These are phyloP conservation scores for Apiotrichum gamsii DNA, from an alignment of 1,284 basidiomycete genomes.

Conservation along the genomic window DNA sequence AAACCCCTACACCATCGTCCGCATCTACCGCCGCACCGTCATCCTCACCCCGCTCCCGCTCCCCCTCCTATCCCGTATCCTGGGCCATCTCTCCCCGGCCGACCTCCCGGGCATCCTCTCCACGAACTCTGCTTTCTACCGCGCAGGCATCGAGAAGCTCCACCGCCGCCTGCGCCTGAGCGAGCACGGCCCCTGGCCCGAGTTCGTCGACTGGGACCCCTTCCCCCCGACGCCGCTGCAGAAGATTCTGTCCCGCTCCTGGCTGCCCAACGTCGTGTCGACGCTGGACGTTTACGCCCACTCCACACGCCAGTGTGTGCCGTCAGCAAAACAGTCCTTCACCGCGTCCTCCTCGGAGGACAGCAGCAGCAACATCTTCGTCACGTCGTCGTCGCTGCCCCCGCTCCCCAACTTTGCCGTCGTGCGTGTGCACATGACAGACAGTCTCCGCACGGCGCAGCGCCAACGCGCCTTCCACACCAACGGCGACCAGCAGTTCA, in stretches of 20 bases:
- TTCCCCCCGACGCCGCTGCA: neutral
- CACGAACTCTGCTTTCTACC: constrained; percentile 1
- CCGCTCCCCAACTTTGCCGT: neutral
- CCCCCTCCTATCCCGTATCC: neutral
- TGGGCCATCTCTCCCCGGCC: neutral
- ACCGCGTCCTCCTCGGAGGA: too few relatives aligned
- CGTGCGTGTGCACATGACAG: neutral
- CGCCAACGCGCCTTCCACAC: neutral
- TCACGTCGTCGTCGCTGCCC: neutral
- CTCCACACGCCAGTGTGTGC: neutral
- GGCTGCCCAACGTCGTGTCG: neutral
- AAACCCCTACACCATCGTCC: too few relatives aligned
- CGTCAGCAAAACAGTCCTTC: too few relatives aligned
- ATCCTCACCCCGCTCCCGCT: neutral
- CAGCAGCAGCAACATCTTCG: neutral
- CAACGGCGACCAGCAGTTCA: neutral
- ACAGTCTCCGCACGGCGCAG: neutral
- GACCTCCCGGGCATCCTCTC: neutral
- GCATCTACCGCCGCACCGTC: neutral
- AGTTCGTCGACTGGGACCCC: neutral
- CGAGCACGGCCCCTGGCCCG: neutral
- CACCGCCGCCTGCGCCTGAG: neutral
- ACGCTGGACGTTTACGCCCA: constrained; percentile 3
- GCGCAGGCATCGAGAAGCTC: neutral
- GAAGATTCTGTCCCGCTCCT: neutral